These are phyloP conservation scores for Sugiyamaella chiloensis DNA, from an alignment of 805 yeast species.

Conservation along the genomic window DNA sequence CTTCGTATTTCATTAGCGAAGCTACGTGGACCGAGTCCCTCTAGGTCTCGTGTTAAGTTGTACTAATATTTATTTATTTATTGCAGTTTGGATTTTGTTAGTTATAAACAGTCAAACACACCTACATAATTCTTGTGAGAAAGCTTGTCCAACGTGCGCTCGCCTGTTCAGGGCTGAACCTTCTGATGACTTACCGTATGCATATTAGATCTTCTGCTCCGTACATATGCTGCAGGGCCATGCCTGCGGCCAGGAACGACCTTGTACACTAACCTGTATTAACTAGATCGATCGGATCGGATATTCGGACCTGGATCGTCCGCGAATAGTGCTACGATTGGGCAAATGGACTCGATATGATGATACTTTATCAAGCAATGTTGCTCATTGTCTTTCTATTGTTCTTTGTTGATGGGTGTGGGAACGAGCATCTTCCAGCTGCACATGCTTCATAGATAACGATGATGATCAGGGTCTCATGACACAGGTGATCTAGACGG, in stretches of 20 bases:
- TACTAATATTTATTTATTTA: constrained; percentile 4
- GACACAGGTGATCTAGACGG: too few species aligned
- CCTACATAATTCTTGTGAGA: neutral
- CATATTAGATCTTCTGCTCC: too few species aligned
- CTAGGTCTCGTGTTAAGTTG: constrained; percentile 9
- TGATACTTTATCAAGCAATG: too few species aligned
- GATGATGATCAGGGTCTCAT: too few species aligned
- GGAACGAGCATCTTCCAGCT: too few species aligned
- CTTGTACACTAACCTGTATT: neutral
- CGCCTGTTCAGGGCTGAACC: too few species aligned
- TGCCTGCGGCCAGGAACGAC: constrained; percentile 3
- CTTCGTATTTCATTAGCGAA: constrained; percentile 13
- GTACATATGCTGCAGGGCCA: too few species aligned
- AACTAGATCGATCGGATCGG: constrained; percentile 7
- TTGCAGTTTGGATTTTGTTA: constrained; percentile 3
- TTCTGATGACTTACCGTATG: too few species aligned
- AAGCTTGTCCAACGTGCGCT: too few species aligned
- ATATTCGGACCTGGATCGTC: constrained; percentile 1
- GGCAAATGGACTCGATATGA: constrained; percentile 1
- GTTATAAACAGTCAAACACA: neutral
- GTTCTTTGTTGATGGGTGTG: too few species aligned
- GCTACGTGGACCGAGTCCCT: constrained; percentile 5
- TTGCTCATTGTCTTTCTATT: too few species aligned
- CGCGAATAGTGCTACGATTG: neutral
- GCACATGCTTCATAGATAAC: too few species aligned